phyloP scores from a whole-genome alignment of 2,329 filamentous ascomycete genomes.

The Colletotrichum musicola region DNA sequence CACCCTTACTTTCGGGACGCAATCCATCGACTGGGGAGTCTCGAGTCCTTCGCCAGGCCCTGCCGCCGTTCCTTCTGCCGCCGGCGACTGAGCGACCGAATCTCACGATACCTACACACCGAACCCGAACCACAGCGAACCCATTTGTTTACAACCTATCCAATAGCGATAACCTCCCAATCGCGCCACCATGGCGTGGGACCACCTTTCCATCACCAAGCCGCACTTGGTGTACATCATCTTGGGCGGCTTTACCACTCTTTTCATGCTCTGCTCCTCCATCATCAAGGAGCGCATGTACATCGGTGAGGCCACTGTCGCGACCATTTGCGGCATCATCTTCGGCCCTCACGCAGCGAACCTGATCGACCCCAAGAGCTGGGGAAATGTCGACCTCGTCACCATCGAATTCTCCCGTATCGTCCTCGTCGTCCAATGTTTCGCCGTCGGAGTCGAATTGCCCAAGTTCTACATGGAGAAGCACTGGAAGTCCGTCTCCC shows the following conservation, averaged over 20 bases:
- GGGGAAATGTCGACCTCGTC: constrained; percentile 88
- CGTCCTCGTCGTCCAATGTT: constrained; percentile 92
- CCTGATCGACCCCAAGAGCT: constrained; percentile 79
- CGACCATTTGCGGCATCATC: constrained; percentile 87
- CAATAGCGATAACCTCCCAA: constrained; percentile 9
- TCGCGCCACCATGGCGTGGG: constrained; percentile 75
- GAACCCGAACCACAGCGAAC: constrained; percentile 1
- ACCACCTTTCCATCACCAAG: constrained; percentile 87
- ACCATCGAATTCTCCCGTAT: constrained; percentile 92
- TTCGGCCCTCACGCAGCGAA: constrained; percentile 89
- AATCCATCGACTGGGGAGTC: constrained; percentile 44
- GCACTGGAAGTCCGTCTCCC: constrained; percentile 93
- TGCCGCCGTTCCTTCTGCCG: constrained; percentile 36
- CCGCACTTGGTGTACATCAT: constrained; percentile 99
- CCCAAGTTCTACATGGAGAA: constrained; percentile 97
- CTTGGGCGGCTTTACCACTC: constrained; percentile 93
- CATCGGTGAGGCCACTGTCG: constrained; percentile 97
- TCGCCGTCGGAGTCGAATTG: constrained; percentile 90
- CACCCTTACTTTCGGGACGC: constrained; percentile 41
- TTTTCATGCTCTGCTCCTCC: constrained; percentile 98
- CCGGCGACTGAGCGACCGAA: constrained; percentile 26
- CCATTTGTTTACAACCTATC: background rate
- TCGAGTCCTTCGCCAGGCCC: constrained; percentile 42
- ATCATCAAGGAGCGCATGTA: constrained; percentile 99
- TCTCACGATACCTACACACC: constrained; percentile 10